Evolutionary conservation across 176 grass and related monocot genomes (phyloP).

Genomic region (Tuctoria greenei): DNA sequence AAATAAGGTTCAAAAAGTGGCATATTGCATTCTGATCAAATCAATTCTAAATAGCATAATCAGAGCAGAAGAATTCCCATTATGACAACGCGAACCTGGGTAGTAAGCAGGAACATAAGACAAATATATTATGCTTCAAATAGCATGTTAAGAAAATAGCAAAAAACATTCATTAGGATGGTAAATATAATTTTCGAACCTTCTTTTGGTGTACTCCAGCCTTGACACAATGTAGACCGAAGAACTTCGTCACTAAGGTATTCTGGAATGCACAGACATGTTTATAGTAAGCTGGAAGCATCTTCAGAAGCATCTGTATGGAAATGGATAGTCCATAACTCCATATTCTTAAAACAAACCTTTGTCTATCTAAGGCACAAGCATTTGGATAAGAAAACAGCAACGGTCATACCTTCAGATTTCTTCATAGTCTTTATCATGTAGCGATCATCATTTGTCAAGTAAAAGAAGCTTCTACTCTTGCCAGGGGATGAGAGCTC

Average conservation of each 20-base stretch:
- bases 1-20: background rate
- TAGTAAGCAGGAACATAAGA: slow-evolving; percentile 30
- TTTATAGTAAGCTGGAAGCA: slow-evolving; percentile 88
- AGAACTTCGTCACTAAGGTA: slow-evolving; percentile 88
- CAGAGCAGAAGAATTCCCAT: slow-evolving; percentile 89
- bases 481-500: slow-evolving; percentile 91
- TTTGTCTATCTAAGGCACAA: background rate
- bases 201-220: slow-evolving; percentile 74
- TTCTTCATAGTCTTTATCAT: slow-evolving; percentile 99
- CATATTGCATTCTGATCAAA: slow-evolving; percentile 71
- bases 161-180: slow-evolving; percentile 1
- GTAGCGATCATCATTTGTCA: slow-evolving; percentile 78
- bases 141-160: background rate
- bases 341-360: slow-evolving; percentile 23
- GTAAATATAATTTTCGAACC: slow-evolving; percentile 47
- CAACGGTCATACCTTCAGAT: slow-evolving; percentile 56
- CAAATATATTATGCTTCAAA: slow-evolving; percentile 16
- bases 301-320: slow-evolving; percentile 77
- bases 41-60: slow-evolving; percentile 72
- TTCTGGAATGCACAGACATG: slow-evolving; percentile 74
- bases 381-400: slow-evolving; percentile 20
- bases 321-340: slow-evolving; percentile 11
- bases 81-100: slow-evolving; percentile 85
- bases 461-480: slow-evolving; percentile 94
- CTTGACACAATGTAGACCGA: slow-evolving; percentile 85